Evolutionary conservation across 352 stramenopile species (phyloP).

Genomic region (Globisporangium viniferum): DNA sequence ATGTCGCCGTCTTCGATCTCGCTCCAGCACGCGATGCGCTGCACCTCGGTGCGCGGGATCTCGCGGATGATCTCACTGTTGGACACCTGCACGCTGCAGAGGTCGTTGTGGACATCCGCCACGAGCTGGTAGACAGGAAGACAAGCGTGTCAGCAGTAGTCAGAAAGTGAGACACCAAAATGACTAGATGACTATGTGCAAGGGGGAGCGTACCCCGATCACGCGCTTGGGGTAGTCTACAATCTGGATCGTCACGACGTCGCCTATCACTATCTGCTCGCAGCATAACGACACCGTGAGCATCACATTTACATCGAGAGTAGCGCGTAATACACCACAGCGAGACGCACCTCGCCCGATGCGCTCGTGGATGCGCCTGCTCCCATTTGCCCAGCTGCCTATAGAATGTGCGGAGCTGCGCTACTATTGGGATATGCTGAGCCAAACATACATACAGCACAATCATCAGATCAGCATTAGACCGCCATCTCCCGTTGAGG

Average conservation of each 20-base stretch:
- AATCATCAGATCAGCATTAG: not conserved
- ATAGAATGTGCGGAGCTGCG: not conserved
- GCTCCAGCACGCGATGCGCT: constrained; percentile 61
- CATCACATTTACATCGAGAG: not conserved
- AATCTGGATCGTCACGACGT: constrained; percentile 56
- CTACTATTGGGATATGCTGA: not conserved
- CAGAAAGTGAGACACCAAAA: not conserved
- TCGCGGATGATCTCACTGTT: constrained; percentile 38
- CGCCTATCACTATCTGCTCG: constrained; percentile 51
- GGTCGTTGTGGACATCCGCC: constrained; percentile 38
- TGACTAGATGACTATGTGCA: not conserved
- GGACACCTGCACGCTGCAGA: constrained; percentile 54
- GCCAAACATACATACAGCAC: not conserved
- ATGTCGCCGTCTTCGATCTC: constrained; percentile 61
- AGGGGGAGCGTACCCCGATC: constrained; percentile 36
- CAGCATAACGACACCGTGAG: not conserved
- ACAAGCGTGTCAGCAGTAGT: not conserved
- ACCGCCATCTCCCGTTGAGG: not conserved
- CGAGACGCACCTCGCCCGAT: constrained; percentile 24
- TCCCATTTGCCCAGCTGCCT: constrained; percentile 25
- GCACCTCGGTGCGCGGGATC: constrained; percentile 36
- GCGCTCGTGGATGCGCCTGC: constrained; percentile 33
- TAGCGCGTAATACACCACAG: not conserved
- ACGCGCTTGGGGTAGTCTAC: constrained; percentile 47
- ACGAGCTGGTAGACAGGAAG: constrained; percentile 38